Evolutionary conservation across 2,329 filamentous ascomycete species (phyloP).

Genomic region (Diaporthe aspalathi): DNA sequence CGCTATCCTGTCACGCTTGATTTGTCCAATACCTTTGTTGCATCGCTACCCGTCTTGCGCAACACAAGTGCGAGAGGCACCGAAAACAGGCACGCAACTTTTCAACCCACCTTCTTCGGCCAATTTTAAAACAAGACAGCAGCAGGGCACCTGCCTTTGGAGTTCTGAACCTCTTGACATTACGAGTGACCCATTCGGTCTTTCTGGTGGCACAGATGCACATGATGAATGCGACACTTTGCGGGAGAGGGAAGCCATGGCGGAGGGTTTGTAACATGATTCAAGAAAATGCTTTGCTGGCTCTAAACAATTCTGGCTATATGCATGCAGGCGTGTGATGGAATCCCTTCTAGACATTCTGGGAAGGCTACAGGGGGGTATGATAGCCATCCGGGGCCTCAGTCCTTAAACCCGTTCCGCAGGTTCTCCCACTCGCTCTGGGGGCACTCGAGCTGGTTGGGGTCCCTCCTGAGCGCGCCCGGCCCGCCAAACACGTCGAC

Average conservation of each 20-base stretch:
- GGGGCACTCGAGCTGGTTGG: conserved; percentile 74
- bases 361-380: neutral
- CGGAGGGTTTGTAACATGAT: too few species aligned
- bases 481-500: conserved; percentile 69
- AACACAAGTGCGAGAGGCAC: too few species aligned
- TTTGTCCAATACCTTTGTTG: neutral
- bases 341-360: neutral
- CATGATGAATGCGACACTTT: neutral
- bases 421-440: conserved; percentile 78
- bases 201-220: neutral
- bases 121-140: neutral
- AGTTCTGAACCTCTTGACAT: neutral
- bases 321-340: neutral
- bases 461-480: conserved; percentile 58
- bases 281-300: neutral
- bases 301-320: neutral
- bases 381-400: conserved; percentile 45
- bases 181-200: too few species aligned
- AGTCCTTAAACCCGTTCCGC: conserved; percentile 64
- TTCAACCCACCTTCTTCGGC: too few species aligned
- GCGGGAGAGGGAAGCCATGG: neutral
- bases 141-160: neutral
- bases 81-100: neutral
- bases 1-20: neutral
- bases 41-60: neutral